Conservation (phyloP, 2,329 filamentous ascomycete species). For the Neurospora sp. region DNA sequence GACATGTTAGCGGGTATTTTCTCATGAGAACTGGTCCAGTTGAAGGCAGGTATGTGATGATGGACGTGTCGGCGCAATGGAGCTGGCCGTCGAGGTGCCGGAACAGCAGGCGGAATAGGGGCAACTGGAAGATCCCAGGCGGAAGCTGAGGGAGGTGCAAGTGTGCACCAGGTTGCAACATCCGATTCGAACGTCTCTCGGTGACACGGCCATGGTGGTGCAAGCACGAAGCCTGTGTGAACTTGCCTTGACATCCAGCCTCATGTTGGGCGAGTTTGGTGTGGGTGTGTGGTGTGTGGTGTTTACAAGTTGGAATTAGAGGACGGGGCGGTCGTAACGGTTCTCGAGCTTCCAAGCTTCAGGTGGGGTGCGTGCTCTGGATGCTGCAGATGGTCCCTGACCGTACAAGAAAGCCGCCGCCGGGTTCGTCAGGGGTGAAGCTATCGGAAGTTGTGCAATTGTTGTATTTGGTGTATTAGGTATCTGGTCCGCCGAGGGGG, state of each 20-base stretch:
- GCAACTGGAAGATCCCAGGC: neutral
- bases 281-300: neutral
- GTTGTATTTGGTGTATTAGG: neutral
- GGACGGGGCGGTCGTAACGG: conserved; percentile 5
- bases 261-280: conserved; percentile 16
- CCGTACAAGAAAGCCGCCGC: conserved; percentile 5
- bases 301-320: neutral
- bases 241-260: conserved; percentile 21
- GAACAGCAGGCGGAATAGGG: neutral
- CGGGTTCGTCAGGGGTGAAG: conserved; percentile 6
- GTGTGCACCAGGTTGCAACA: conserved; percentile 1
- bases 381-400: conserved; percentile 4
- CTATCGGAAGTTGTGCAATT: conserved; percentile 5
- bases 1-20: conserved; percentile 16
- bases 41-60: neutral
- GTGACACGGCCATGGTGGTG: conserved; percentile 2
- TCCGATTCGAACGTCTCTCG: conserved; percentile 3
- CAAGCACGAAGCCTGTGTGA: neutral
- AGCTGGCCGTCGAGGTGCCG: neutral
- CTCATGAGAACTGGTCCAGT: neutral
- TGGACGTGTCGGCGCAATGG: neutral
- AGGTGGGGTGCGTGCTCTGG: conserved; percentile 11
- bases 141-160: neutral
- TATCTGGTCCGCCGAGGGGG: neutral
- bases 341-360: conserved; percentile 13